phyloP scores from a whole-genome alignment of 2,329 filamentous ascomycete genomes.

The Macrophomina pseudophaseolina region DNA sequence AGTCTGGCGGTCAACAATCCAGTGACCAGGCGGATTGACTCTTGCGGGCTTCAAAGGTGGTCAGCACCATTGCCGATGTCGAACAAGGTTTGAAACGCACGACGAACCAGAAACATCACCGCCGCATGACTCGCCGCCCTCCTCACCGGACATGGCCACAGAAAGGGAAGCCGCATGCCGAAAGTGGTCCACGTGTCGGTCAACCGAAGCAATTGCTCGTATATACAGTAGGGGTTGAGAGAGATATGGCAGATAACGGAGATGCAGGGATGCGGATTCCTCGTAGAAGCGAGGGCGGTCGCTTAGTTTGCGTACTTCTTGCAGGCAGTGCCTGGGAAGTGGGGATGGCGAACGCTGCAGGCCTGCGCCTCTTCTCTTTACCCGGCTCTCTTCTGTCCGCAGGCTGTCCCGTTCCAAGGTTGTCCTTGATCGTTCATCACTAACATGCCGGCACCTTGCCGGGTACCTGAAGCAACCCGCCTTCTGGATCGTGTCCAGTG shows the following conservation, averaged over 20 bases:
- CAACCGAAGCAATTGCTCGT: not conserved
- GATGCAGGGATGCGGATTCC: not conserved
- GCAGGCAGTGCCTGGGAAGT: not conserved
- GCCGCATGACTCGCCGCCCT: conserved; percentile 12
- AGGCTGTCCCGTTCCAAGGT: not conserved
- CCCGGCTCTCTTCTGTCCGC: not conserved
- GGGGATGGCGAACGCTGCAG: not conserved
- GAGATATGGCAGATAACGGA: not conserved
- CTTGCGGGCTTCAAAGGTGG: conserved; percentile 3
- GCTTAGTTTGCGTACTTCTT: not conserved
- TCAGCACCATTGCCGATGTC: not conserved
- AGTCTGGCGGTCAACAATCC: not conserved
- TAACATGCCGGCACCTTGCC: not conserved
- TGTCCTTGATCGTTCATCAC: not conserved
- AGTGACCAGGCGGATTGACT: not conserved
- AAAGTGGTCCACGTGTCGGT: not conserved
- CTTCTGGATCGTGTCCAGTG: not conserved
- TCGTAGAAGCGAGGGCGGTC: not conserved
- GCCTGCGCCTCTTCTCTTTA: not conserved
- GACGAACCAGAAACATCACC: conserved; percentile 19
- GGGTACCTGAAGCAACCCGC: not conserved
- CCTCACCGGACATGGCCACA: conserved; percentile 10
- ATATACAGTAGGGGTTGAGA: not conserved
- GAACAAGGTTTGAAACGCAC: conserved; percentile 15
- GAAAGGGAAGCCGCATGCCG: not conserved